A percentile compares a stretch with the other conserved stretches of the same genome.
Evolutionary conservation across 1,284 basidiomycete genomes (phyloP).

Genomic region (Wolfiporia cocos): DNA sequence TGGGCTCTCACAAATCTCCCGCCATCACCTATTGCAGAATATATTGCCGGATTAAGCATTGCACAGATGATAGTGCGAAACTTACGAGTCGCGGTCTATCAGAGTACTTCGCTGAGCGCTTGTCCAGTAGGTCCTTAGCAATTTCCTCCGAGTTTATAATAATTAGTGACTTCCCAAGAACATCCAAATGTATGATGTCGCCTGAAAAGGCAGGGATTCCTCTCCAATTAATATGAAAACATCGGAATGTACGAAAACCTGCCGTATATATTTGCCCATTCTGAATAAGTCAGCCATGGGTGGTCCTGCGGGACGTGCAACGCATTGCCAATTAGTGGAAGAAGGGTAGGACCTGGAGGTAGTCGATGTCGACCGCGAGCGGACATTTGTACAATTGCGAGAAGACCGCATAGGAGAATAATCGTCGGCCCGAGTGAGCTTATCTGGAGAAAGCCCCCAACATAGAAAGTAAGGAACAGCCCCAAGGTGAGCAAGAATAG

Average conservation of each 20-base stretch:
- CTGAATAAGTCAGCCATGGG: slow-evolving; percentile 25
- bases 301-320: slow-evolving; percentile 48
- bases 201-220: neutral
- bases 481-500: no score
- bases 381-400: no score
- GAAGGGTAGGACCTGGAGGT: slow-evolving; percentile 53
- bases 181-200: neutral
- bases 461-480: no score
- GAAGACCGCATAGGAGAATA: no score
- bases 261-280: slow-evolving; percentile 24
- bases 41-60: neutral
- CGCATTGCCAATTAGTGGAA: slow-evolving; percentile 57
- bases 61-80: neutral
- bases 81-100: neutral
- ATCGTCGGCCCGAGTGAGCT: no score
- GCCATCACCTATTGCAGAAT: neutral
- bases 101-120: neutral
- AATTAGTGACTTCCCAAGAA: neutral
- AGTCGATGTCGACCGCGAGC: no score
- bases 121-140: neutral
- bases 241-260: slow-evolving; percentile 6
- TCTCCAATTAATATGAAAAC: neutral
- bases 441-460: no score
- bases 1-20: neutral
- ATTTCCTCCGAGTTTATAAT: neutral